These are phyloP conservation scores for Candida anglica DNA, from an alignment of 805 yeast species.

Conservation along the genomic window DNA sequence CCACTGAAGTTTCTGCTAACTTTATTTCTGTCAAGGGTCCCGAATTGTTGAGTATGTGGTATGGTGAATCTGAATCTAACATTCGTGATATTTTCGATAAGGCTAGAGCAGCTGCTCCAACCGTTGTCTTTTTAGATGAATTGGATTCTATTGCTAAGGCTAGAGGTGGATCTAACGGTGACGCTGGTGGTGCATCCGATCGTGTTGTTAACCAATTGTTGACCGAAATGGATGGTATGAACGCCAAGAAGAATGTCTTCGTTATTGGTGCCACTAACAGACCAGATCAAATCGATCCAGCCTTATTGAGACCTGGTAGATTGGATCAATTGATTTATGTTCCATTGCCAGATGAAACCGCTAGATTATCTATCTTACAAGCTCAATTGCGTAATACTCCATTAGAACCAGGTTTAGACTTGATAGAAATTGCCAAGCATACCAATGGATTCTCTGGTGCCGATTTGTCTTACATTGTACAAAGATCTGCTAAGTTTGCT, in stretches of 20 bases:
- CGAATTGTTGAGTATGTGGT: conserved; percentile 96
- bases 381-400: conserved; percentile 99
- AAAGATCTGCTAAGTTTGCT: conserved; percentile 98
- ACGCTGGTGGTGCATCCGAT: conserved; percentile 96
- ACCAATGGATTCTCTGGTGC: conserved; percentile 99
- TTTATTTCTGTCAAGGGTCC: conserved; percentile 98
- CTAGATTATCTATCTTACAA: conserved; percentile 85
- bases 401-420: conserved; percentile 92
- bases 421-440: conserved; percentile 82
- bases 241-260: conserved; percentile 97
- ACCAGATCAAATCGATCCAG: conserved; percentile 99
- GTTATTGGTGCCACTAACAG: conserved; percentile 99
- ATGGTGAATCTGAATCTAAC: conserved; percentile 96
- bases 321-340: conserved; percentile 97
- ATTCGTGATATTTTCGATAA: conserved; percentile 97
- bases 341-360: conserved; percentile 95
- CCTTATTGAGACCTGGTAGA: conserved; percentile 97
- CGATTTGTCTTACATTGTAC: conserved; percentile 93
- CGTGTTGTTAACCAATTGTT: conserved; percentile 93
- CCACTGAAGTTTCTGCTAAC: conserved; percentile 98
- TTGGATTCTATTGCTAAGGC: conserved; percentile 97
- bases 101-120: conserved; percentile 99
- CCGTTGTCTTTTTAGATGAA: conserved; percentile 97
- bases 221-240: conserved; percentile 99
- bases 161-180: conserved; percentile 81